Percentiles rank a stretch among this genome's conserved stretches.
These are phyloP conservation scores for Forsythia viridissima DNA, from an alignment of 257 asterid species.

Conservation along the genomic window DNA sequence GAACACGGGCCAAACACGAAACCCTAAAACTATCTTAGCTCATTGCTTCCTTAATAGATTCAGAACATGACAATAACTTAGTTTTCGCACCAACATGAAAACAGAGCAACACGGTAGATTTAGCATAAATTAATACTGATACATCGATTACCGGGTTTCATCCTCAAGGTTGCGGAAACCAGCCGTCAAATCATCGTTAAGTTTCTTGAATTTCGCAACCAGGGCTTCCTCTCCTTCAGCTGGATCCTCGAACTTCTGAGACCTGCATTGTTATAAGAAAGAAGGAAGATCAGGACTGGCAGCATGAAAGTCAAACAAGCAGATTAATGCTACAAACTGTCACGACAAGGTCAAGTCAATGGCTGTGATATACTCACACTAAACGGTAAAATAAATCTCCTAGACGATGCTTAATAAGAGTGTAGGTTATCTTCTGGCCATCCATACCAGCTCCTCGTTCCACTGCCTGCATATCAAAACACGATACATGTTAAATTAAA, in stretches of 20 bases:
- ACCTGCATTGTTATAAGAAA: conserved; percentile 45
- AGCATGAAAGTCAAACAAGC: conserved; percentile 1
- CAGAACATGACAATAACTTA: conserved; percentile 1
- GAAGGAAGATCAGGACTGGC: conserved; percentile 6
- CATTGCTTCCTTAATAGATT: conserved; percentile 21
- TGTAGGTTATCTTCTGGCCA: conserved; percentile 90
- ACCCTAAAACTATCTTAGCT: conserved; percentile 27
- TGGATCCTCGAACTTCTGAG: conserved; percentile 98
- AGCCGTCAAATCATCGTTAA: conserved; percentile 78
- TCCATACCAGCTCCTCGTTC: conserved; percentile 99
- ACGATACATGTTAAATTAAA: neutral
- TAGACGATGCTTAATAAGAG: conserved; percentile 87
- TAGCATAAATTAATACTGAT: conserved; percentile 8
- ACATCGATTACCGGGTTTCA: conserved; percentile 63
- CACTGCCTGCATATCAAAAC: conserved; percentile 63
- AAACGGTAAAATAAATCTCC: conserved; percentile 94
- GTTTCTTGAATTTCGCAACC: conserved; percentile 81
- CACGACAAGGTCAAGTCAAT: conserved; percentile 1
- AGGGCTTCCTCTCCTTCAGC: conserved; percentile 92
- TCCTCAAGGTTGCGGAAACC: conserved; percentile 99
- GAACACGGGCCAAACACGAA: conserved; percentile 30
- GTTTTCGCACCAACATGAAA: conserved; percentile 10
- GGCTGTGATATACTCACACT: conserved; percentile 65
- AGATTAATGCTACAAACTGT: neutral
- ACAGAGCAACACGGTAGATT: conserved; percentile 1